These are phyloP conservation scores for Phytophthora crassamura DNA, from an alignment of 352 stramenopile species.

Conservation along the genomic window DNA sequence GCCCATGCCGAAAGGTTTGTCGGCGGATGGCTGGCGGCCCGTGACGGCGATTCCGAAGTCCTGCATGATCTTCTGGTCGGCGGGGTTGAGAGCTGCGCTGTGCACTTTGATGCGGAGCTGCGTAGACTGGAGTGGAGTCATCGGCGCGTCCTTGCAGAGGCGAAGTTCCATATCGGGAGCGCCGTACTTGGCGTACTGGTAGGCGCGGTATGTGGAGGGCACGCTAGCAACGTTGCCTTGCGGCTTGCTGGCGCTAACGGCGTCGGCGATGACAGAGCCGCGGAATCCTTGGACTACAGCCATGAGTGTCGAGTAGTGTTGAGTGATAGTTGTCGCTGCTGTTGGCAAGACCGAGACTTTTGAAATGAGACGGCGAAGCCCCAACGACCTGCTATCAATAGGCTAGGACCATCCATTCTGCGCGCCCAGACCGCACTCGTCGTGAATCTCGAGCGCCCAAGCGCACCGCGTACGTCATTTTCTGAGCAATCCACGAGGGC, in stretches of 20 bases:
- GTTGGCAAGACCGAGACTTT: slow-evolving; percentile 1
- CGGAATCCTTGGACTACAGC: slow-evolving; percentile 12
- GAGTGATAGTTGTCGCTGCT: background rate
- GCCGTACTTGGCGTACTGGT: slow-evolving; percentile 30
- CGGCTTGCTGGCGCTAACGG: background rate
- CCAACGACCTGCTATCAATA: background rate
- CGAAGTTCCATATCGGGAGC: slow-evolving; percentile 20
- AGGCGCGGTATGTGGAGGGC: slow-evolving; percentile 21
- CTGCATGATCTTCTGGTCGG: slow-evolving; percentile 68
- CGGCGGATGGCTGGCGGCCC: slow-evolving; percentile 31
- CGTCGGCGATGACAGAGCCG: slow-evolving; percentile 1
- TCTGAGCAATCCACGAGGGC: slow-evolving; percentile 19
- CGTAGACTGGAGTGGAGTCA: slow-evolving; percentile 21
- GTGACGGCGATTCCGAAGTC: slow-evolving; percentile 43
- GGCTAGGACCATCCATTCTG: slow-evolving; percentile 1
- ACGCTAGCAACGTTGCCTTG: background rate
- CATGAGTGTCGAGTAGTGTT: background rate
- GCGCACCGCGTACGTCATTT: background rate
- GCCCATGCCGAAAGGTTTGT: slow-evolving; percentile 52
- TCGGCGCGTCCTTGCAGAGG: slow-evolving; percentile 21
- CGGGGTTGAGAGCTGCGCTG: slow-evolving; percentile 67
- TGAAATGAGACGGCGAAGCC: slow-evolving; percentile 3
- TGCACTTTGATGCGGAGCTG: slow-evolving; percentile 70
- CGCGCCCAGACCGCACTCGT: background rate
- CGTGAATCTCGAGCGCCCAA: background rate